These are phyloP conservation scores for Penicillium sp. DNA, from an alignment of 2,329 filamentous ascomycete species.

Conservation along the genomic window DNA sequence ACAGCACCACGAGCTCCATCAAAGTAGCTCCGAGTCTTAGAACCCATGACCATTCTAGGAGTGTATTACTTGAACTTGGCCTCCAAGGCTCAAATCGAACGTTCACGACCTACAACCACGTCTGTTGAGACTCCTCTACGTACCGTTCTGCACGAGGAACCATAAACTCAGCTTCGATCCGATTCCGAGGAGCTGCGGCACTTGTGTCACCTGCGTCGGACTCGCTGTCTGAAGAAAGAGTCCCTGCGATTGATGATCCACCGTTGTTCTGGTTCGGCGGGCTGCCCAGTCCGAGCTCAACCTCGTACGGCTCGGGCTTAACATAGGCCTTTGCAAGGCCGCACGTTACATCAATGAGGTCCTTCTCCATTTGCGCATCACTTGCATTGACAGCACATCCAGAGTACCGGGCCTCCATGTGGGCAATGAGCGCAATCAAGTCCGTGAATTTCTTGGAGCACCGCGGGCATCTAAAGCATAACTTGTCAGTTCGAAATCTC, in stretches of 20 bases:
- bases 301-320: conserved; percentile 17
- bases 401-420: conserved; percentile 38
- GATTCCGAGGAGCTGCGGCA: not conserved
- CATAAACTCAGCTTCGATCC: not conserved
- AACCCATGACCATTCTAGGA: not conserved
- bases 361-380: conserved; percentile 29
- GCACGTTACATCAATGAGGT: conserved; percentile 39
- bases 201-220: not conserved
- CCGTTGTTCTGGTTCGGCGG: not conserved
- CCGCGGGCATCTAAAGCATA: conserved; percentile 33
- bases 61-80: too few relatives aligned
- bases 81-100: not conserved
- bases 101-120: too few relatives aligned
- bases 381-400: conserved; percentile 35
- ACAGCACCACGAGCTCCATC: too few relatives aligned
- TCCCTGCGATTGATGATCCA: not conserved
- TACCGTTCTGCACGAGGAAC: not conserved
- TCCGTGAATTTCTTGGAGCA: conserved; percentile 41
- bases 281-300: conserved; percentile 17
- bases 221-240: not conserved
- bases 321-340: conserved; percentile 24
- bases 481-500: not conserved
- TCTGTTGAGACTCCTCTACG: too few relatives aligned
- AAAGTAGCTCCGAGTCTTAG: not conserved
- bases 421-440: conserved; percentile 38